Conservation (phyloP, 2,329 filamentous ascomycete species). For the Pseudogymnoascus sp. region DNA sequence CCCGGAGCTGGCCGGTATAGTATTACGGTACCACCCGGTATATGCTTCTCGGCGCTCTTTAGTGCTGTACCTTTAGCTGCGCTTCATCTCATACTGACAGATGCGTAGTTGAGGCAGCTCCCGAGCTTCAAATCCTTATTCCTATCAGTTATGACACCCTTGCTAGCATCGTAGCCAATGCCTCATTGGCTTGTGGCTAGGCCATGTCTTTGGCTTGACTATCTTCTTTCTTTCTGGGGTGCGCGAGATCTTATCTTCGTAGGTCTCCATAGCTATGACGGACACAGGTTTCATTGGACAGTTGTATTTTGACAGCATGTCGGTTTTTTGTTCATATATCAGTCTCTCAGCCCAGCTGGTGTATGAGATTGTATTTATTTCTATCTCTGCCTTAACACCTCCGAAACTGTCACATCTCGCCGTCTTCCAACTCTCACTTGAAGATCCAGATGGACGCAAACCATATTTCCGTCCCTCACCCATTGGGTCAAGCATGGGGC, state of each 20-base stretch:
- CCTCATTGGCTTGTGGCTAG: not conserved
- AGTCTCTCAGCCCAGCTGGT: not conserved
- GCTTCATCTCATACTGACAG: not conserved
- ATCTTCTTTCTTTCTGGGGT: conserved; percentile 9
- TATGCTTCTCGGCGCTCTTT: not conserved
- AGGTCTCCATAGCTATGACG: conserved; percentile 1
- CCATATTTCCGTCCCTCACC: conserved; percentile 12
- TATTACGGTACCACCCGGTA: not conserved
- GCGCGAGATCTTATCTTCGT: not conserved
- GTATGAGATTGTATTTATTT: not conserved
- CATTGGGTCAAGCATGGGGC: conserved; percentile 40
- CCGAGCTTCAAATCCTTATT: not conserved
- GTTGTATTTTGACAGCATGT: not conserved
- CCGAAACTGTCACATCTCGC: not conserved
- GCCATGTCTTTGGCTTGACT: not conserved
- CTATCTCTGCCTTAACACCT: not conserved
- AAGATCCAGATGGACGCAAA: conserved; percentile 5
- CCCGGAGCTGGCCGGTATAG: not conserved
- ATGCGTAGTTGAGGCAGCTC: not conserved
- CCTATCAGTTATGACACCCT: not conserved
- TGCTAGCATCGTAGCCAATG: not conserved
- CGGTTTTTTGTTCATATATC: not conserved
- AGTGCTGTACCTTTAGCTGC: not conserved
- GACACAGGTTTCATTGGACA: not conserved
- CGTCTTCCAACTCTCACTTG: not conserved